A percentile compares a stretch with the other conserved stretches of the same genome.
Conservation (phyloP, 257 asterid species). For the Osmanthus fragrans region DNA sequence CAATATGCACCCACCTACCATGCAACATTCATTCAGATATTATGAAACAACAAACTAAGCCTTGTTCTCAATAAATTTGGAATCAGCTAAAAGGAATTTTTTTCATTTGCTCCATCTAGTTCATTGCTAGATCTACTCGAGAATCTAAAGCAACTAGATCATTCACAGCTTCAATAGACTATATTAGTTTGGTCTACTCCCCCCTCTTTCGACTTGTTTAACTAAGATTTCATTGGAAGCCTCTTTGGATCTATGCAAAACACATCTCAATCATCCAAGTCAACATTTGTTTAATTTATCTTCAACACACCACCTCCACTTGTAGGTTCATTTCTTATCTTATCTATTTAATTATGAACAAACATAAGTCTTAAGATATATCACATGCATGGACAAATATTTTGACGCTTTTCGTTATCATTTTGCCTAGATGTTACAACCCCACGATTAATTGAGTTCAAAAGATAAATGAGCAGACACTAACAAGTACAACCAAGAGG, state of each 20-base stretch:
- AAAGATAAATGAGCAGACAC: not conserved
- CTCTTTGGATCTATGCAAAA: not conserved
- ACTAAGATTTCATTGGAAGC: not conserved
- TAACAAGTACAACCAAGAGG: not conserved
- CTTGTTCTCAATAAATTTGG: not conserved
- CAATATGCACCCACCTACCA: constrained; percentile 5
- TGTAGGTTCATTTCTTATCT: not conserved
- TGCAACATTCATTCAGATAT: not conserved
- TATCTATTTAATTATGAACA: not conserved
- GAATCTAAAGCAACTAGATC: not conserved
- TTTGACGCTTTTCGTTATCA: not conserved
- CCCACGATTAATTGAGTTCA: not conserved
- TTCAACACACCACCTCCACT: not conserved
- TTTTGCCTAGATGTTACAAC: not conserved
- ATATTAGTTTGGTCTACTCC: not conserved
- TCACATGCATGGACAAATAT: not conserved
- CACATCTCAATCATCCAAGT: not conserved
- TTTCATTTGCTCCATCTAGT: not conserved
- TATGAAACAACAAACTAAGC: not conserved
- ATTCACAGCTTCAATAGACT: no score
- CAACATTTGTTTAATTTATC: not conserved
- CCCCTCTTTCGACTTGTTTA: not conserved
- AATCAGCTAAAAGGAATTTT: not conserved
- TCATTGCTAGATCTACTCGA: no score
- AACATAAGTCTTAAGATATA: not conserved